Conservation (phyloP, 768 basidiomycete species). For the Boletus reticulatus region DNA sequence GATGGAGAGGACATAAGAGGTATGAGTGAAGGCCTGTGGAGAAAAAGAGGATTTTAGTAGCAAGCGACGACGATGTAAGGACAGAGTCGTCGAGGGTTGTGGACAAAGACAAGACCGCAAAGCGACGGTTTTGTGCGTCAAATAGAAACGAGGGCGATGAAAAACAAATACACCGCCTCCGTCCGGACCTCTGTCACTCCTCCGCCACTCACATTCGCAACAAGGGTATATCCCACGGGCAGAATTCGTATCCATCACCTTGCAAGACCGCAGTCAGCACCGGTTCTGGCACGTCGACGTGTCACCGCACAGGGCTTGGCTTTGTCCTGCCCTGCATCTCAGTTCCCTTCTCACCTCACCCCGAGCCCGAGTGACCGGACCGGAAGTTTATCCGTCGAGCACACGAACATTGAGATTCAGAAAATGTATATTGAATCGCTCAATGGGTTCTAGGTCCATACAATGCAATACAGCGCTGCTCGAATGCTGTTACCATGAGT, state of each 20-base stretch:
- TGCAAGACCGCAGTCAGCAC: conserved; percentile 2
- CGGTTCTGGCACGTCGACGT: background rate
- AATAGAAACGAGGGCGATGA: conserved; percentile 30
- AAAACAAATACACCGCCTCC: conserved; percentile 30
- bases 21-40: conserved; percentile 5
- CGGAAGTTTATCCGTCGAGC: too few species aligned
- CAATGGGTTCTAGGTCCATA: conserved; percentile 51
- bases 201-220: conserved; percentile 8
- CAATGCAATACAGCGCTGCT: conserved; percentile 72
- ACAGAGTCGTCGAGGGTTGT: conserved; percentile 20
- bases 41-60: conserved; percentile 7
- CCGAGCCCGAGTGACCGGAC: too few species aligned
- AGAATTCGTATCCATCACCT: too few species aligned
- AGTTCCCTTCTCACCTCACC: too few species aligned
- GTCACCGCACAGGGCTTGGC: background rate
- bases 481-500: conserved; percentile 92
- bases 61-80: conserved; percentile 9
- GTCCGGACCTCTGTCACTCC: conserved; percentile 30
- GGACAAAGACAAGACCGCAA: conserved; percentile 13
- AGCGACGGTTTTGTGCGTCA: conserved; percentile 26
- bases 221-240: background rate
- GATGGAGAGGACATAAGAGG: conserved; percentile 28
- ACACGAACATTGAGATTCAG: background rate
- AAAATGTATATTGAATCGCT: background rate
- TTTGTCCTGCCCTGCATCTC: too few species aligned